Conservation (phyloP, 345 rosid genomes). For the Bruguiera sexangula region DNA sequence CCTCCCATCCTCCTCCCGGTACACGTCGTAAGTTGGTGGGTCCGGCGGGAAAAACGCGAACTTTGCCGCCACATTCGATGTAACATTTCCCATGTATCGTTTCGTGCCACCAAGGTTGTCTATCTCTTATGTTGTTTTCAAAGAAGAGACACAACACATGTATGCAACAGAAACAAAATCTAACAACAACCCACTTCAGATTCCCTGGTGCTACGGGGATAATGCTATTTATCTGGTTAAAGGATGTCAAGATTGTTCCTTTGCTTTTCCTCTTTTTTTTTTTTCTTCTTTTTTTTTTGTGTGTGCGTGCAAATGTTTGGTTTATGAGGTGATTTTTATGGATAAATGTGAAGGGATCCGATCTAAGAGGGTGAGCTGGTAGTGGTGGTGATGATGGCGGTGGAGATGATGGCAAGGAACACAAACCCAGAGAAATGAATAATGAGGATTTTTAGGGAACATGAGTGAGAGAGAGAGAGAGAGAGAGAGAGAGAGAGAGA, state of each 20-base stretch:
- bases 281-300: neutral
- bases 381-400: conserved; percentile 10
- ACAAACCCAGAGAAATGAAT: conserved; percentile 25
- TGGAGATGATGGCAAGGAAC: conserved; percentile 17
- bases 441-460: conserved; percentile 6
- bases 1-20: conserved; percentile 58
- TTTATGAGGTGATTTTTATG: neutral
- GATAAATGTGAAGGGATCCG: conserved; percentile 43
- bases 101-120: neutral
- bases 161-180: neutral
- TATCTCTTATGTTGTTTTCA: neutral
- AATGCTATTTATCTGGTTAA: too few relatives aligned
- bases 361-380: conserved; percentile 48
- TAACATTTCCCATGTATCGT: conserved; percentile 77
- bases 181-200: conserved; percentile 10
- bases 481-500: neutral
- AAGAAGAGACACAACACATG: neutral
- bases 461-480: neutral
- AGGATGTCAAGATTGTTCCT: too few relatives aligned
- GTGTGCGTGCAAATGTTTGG: neutral
- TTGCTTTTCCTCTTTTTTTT: neutral
- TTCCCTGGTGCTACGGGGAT: neutral
- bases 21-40: conserved; percentile 81
- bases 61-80: conserved; percentile 92
- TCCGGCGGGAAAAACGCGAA: conserved; percentile 97